These are phyloP conservation scores for Xeromyces bisporus DNA, from an alignment of 495 filamentous ascomycete species.

Conservation along the genomic window DNA sequence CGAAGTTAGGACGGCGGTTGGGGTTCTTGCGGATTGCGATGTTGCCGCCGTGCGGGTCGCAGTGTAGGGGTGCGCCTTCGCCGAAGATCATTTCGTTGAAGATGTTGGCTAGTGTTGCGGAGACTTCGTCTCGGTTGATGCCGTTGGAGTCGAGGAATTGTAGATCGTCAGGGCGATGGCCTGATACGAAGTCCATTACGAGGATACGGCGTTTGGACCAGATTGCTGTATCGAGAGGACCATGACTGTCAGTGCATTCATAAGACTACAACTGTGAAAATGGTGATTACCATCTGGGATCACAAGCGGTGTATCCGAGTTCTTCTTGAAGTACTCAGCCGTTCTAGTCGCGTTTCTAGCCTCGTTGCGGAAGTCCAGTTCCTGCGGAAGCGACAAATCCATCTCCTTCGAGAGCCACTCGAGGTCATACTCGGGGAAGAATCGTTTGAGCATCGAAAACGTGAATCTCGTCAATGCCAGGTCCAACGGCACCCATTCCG, in stretches of 20 bases:
- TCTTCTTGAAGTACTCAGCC: constrained; percentile 56
- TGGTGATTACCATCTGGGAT: constrained; percentile 69
- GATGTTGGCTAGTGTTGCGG: constrained; percentile 73
- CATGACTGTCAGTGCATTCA: no score
- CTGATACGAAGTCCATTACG: constrained; percentile 89
- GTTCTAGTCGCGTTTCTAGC: constrained; percentile 68
- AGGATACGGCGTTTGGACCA: constrained; percentile 82
- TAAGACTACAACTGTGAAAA: no score
- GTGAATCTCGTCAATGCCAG: constrained; percentile 74
- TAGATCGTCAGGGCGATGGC: constrained; percentile 77
- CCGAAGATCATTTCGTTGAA: constrained; percentile 99
- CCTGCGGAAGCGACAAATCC: constrained; percentile 74
- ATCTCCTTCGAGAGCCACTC: constrained; percentile 92
- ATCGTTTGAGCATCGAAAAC: constrained; percentile 73
- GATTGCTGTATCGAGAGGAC: constrained; percentile 34
- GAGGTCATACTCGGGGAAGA: constrained; percentile 94
- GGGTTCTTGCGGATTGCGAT: constrained; percentile 73
- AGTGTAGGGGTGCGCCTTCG: constrained; percentile 74
- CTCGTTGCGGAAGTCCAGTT: constrained; percentile 80
- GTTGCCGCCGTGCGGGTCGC: constrained; percentile 95
- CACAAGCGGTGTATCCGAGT: constrained; percentile 58
- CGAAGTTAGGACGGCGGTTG: constrained; percentile 60
- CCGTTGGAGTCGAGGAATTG: constrained; percentile 65
- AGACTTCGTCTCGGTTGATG: constrained; percentile 93
- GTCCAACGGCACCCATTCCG: constrained; percentile 85